These are phyloP conservation scores for Talaromyces liani DNA, from an alignment of 495 filamentous ascomycete species.

Conservation along the genomic window DNA sequence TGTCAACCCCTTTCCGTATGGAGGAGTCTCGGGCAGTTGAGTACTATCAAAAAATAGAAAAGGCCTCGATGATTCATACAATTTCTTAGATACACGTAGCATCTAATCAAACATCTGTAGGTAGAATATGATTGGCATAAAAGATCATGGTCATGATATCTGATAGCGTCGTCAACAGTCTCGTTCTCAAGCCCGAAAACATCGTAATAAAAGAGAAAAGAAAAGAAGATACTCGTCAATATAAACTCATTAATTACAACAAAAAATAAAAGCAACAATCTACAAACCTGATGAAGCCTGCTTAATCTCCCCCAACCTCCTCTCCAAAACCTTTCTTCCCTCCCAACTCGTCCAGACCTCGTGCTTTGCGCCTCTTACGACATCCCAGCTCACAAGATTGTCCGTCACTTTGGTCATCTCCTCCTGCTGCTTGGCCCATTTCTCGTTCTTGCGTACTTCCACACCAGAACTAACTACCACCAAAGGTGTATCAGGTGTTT, in stretches of 20 bases:
- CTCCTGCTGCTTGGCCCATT: slow-evolving; percentile 75
- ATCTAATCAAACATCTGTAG: no score
- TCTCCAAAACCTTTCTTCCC: slow-evolving; percentile 64
- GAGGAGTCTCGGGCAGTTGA: no score
- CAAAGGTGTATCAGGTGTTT: slow-evolving; percentile 63
- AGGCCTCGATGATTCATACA: no score
- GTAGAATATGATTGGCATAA: not conserved
- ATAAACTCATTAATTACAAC: not conserved
- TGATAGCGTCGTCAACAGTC: not conserved
- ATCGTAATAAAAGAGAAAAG: not conserved
- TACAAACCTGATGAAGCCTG: not conserved
- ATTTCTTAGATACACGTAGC: no score
- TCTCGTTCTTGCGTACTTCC: slow-evolving; percentile 43
- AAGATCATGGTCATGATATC: not conserved
- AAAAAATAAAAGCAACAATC: not conserved
- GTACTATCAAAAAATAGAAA: no score
- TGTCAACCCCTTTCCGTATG: no score
- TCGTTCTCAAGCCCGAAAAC: not conserved
- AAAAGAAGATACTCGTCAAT: not conserved
- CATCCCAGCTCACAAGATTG: slow-evolving; percentile 75
- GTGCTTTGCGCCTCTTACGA: slow-evolving; percentile 78
- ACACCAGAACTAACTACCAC: slow-evolving; percentile 77
- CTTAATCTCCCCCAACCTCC: slow-evolving; percentile 52
- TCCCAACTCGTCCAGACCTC: slow-evolving; percentile 69
- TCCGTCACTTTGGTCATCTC: slow-evolving; percentile 73